These are phyloP conservation scores for Apophysomyces ossiformis DNA, from an alignment of 371 early-diverging fungal species.

Conservation along the genomic window DNA sequence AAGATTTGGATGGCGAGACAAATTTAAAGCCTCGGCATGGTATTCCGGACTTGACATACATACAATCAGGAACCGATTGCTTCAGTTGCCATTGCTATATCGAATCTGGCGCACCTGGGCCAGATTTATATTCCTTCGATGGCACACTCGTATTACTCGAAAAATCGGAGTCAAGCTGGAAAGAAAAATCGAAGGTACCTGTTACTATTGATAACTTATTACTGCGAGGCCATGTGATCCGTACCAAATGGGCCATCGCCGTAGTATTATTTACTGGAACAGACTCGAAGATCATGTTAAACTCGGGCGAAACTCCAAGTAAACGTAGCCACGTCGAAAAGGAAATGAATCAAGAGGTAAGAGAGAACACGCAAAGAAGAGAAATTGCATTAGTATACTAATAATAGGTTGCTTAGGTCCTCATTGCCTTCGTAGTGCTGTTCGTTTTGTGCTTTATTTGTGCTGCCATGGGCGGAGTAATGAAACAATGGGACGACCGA, in stretches of 20 bases:
- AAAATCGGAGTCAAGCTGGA: constrained; percentile 18
- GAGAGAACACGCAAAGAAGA: not conserved
- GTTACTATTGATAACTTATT: constrained; percentile 84
- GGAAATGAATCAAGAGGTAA: constrained; percentile 85
- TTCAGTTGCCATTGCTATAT: constrained; percentile 58
- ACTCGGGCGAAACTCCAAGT: constrained; percentile 83
- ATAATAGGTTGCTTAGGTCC: constrained; percentile 42
- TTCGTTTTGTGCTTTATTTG: constrained; percentile 74
- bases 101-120: constrained; percentile 74
- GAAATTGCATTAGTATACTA: not conserved
- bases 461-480: constrained; percentile 68
- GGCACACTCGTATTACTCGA: constrained; percentile 59
- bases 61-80: constrained; percentile 70
- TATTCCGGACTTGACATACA: constrained; percentile 64
- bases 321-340: constrained; percentile 92
- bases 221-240: constrained; percentile 87
- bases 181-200: constrained; percentile 55
- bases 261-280: constrained; percentile 88
- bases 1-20: constrained; percentile 96
- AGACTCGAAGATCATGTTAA: constrained; percentile 92
- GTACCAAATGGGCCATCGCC: constrained; percentile 87
- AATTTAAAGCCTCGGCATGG: constrained; percentile 86
- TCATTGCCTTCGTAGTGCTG: constrained; percentile 81
- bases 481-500: constrained; percentile 37
- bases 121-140: constrained; percentile 69